Evolutionary conservation across 768 basidiomycete species (phyloP).

Genomic region (Boletus sensibilis): DNA sequence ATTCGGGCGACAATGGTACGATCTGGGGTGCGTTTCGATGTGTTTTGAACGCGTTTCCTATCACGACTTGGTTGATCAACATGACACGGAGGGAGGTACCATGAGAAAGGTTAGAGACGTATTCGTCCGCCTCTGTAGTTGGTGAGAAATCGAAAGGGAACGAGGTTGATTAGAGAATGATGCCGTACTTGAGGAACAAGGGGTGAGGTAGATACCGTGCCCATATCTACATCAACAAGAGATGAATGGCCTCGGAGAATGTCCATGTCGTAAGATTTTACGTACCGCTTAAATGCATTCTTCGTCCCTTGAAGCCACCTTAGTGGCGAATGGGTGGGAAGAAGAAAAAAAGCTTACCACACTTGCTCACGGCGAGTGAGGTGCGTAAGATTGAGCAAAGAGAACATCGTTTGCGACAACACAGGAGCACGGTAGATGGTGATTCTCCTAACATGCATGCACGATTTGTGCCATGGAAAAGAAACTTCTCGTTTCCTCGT

Average conservation of each 20-base stretch:
- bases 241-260: not conserved
- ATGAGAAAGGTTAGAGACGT: slow-evolving; percentile 15
- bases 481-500: slow-evolving; percentile 10
- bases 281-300: slow-evolving; percentile 18
- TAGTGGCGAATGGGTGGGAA: not conserved
- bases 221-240: slow-evolving; percentile 4
- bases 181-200: slow-evolving; percentile 13
- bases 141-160: slow-evolving; percentile 2
- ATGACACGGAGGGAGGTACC: slow-evolving; percentile 10
- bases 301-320: slow-evolving; percentile 8
- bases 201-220: slow-evolving; percentile 13
- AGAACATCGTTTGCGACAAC: slow-evolving; percentile 8
- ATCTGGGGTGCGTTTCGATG: slow-evolving; percentile 13
- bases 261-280: not conserved
- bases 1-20: slow-evolving; percentile 1
- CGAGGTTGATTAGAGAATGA: not conserved
- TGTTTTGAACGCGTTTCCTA: slow-evolving; percentile 11
- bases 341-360: not conserved
- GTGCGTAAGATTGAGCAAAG: slow-evolving; percentile 13
- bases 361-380: slow-evolving; percentile 13
- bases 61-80: slow-evolving; percentile 10
- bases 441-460: slow-evolving; percentile 16
- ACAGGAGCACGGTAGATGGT: slow-evolving; percentile 6
- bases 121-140: slow-evolving; percentile 13
- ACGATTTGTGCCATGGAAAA: slow-evolving; percentile 18